Percentiles rank a stretch among this genome's conserved stretches.
Conservation (phyloP, 2,329 filamentous ascomycete genomes). For the Cladosporium austrohemisphaericum region DNA sequence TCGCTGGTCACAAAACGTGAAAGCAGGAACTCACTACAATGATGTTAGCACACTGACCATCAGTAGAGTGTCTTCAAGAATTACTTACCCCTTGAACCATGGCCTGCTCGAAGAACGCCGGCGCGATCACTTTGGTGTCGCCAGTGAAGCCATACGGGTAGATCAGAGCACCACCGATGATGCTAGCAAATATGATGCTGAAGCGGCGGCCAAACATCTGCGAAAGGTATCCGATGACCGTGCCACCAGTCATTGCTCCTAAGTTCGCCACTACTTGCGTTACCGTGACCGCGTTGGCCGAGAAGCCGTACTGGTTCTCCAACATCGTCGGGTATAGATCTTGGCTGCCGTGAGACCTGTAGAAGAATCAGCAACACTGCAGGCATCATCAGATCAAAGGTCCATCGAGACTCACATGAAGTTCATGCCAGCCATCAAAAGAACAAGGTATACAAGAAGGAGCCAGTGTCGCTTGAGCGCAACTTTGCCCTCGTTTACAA, state of each 20-base stretch:
- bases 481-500: conserved; percentile 72
- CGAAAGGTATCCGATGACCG: conserved; percentile 43
- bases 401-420: conserved; percentile 60
- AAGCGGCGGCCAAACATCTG: conserved; percentile 47
- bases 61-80: not conserved
- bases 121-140: conserved; percentile 64
- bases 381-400: conserved; percentile 20
- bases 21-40: not conserved
- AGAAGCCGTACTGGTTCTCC: conserved; percentile 56
- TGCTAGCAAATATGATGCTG: conserved; percentile 46
- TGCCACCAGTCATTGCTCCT: conserved; percentile 48
- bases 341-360: conserved; percentile 64
- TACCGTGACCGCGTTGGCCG: conserved; percentile 44
- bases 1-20: not conserved
- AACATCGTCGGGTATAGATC: conserved; percentile 61
- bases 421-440: conserved; percentile 88
- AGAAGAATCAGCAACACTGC: conserved; percentile 11
- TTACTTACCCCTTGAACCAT: conserved; percentile 38
- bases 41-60: conserved; percentile 32
- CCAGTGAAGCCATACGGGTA: conserved; percentile 77
- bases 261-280: conserved; percentile 50
- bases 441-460: conserved; percentile 72
- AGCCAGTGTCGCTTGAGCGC: conserved; percentile 78
- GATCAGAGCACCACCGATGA: conserved; percentile 69
- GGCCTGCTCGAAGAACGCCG: conserved; percentile 72